Evolutionary conservation across 2,329 filamentous ascomycete genomes (phyloP), one percentile per base, ranked within the genome.

Genomic region (Cercospora sp.): DNA sequence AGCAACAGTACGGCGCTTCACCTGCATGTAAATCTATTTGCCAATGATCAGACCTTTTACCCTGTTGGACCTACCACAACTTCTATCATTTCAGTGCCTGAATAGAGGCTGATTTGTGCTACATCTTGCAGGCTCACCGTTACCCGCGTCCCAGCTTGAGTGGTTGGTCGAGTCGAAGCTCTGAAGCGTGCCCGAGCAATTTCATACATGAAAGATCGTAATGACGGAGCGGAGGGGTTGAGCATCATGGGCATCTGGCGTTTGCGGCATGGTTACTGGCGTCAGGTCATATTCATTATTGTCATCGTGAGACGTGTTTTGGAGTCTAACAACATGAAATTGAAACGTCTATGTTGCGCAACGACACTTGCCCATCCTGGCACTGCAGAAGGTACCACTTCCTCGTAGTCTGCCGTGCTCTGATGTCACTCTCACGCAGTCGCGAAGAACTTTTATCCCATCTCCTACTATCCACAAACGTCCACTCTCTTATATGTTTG

Each of bases 1-100:
- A 55, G 48, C 48, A 28, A 55, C 48, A 55, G 48, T 55, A 55
- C 48, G 48, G 48, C 48, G 48, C 48, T 55, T 55, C 48, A 55
- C 48, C 16, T 55, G 48, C 48, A 28, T 55, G 48, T 28, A 55
- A 55, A 55, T 28, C 23, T 55, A 26, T 55, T 55, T 55, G 48
- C 23, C 48, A 55, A 55, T 28, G 48, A 55, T 13, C 20, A 28
- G 23, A 36, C 36, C 9, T 59, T n/a, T 36, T 28, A 23, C 36
- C 18, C 26, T 42, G 1, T 42, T 60, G 33, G 26, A 13, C 20
- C 4, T 10, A 16, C 18, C 30, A 3, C 20, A 12, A 18, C 12
- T 26, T 45, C 20, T 30, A 1, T 31, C 28, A 2, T 23, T 10
- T n/a, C 3, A 3, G 5, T n/a, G 13, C 30, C 0, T 55, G 5